These are phyloP conservation scores for Croton laevigatus DNA, from an alignment of 441 rosid genomes.

Conservation along the genomic window DNA sequence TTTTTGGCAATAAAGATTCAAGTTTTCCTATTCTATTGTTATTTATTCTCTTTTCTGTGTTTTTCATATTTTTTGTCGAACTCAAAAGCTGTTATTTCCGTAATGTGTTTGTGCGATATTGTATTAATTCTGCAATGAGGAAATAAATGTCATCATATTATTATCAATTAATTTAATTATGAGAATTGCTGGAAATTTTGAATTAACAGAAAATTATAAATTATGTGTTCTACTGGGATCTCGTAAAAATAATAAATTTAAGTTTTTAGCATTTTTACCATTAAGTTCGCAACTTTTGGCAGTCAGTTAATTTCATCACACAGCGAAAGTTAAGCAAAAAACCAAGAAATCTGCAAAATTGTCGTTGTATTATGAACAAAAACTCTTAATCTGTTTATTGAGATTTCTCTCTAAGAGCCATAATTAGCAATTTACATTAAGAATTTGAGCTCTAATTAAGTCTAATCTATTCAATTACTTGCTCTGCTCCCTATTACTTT, in stretches of 20 bases:
- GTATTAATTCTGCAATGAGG: background rate
- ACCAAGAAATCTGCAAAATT: background rate
- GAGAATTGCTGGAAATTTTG: no score
- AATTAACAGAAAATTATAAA: no score
- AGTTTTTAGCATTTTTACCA: no score
- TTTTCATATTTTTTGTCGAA: no score
- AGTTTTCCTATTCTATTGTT: background rate
- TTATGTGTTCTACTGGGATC: no score
- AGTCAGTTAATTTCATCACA: no score
- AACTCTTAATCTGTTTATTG: background rate
- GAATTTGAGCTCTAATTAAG: background rate
- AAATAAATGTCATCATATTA: no score
- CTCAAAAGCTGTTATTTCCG: background rate
- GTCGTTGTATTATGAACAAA: background rate
- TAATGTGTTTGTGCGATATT: no score
- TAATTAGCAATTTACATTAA: background rate
- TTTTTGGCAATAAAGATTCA: constrained; percentile 12
- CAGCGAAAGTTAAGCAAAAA: no score
- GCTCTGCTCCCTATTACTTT: background rate
- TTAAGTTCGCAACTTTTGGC: no score
- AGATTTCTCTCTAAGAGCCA: background rate
- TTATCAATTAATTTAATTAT: no score
- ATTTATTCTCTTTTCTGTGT: background rate
- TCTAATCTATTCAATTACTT: background rate
- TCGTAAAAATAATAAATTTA: no score